Percentiles rank a stretch among this genome's conserved stretches.
Conservation (phyloP, 371 early-diverging fungal genomes). For the Mucor plumbeus region DNA sequence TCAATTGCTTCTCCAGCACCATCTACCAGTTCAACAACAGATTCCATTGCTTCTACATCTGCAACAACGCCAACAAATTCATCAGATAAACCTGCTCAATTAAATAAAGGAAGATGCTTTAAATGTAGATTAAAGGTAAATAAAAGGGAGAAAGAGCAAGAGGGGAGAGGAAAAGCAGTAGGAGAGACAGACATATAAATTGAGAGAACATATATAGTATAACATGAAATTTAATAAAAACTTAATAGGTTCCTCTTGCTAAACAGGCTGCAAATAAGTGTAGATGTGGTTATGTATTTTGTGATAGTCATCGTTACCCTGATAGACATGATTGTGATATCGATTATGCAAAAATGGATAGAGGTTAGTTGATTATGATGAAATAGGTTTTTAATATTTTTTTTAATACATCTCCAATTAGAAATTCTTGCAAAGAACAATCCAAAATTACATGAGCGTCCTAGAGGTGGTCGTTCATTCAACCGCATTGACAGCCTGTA, state of each 20-base stretch:
- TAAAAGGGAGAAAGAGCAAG: background rate
- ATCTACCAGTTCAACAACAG: constrained; percentile 25
- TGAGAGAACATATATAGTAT: background rate
- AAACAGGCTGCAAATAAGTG: constrained; percentile 86
- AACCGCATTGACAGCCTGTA: too few relatives aligned
- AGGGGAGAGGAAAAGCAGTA: too few relatives aligned
- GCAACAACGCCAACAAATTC: constrained; percentile 9
- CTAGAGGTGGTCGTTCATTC: too few relatives aligned
- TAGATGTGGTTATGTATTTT: constrained; percentile 80
- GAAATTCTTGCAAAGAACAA: constrained; percentile 78
- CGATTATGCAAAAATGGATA: constrained; percentile 73
- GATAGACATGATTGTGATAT: constrained; percentile 81
- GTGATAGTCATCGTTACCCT: constrained; percentile 79
- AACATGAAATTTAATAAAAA: background rate
- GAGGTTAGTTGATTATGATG: constrained; percentile 36
- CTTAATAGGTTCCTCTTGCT: constrained; percentile 67
- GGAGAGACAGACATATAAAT: background rate
- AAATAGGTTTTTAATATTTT: too few relatives aligned
- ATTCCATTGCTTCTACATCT: constrained; percentile 20
- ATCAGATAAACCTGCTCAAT: constrained; percentile 54
- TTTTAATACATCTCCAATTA: constrained; percentile 19
- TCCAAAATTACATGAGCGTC: constrained; percentile 61
- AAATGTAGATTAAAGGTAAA: constrained; percentile 73
- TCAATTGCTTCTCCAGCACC: constrained; percentile 36
- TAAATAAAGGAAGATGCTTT: constrained; percentile 79